These are phyloP conservation scores for Mortierella sp. DNA, from an alignment of 371 early-diverging fungal genomes.

Conservation along the genomic window DNA sequence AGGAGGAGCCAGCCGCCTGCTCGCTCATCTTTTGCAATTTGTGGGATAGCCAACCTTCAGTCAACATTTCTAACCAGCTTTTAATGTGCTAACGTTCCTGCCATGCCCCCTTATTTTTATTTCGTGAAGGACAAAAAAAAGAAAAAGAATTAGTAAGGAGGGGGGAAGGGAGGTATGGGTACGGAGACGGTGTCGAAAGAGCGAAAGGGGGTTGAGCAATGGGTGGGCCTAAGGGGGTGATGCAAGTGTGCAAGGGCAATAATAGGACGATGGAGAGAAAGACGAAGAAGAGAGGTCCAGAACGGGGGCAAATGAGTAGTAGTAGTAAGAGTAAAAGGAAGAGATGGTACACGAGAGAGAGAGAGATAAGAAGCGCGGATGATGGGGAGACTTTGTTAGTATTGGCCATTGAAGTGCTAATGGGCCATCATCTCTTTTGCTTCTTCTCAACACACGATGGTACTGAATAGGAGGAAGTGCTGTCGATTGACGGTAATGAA, in stretches of 20 bases:
- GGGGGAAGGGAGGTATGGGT: not conserved
- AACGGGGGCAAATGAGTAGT: not conserved
- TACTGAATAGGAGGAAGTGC: no score
- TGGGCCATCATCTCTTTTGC: no score
- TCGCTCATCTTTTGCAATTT: not conserved
- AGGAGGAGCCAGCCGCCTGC: not conserved
- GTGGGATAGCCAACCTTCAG: not conserved
- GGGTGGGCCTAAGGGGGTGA: not conserved
- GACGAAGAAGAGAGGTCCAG: not conserved
- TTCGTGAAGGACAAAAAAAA: not conserved
- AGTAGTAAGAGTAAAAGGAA: not conserved
- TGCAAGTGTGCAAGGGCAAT: not conserved
- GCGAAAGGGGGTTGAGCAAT: constrained; percentile 5
- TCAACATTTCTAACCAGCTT: not conserved
- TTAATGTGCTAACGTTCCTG: not conserved
- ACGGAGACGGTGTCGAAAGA: not conserved
- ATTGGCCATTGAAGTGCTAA: not conserved
- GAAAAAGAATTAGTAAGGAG: not conserved
- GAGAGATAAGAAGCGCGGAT: not conserved
- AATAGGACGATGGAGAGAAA: no score
- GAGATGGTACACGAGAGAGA: not conserved
- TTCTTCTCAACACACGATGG: no score
- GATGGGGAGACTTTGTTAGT: not conserved
- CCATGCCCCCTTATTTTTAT: not conserved
- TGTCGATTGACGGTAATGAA: no score